Evolutionary conservation across 345 rosid genomes (phyloP).

Genomic region (thale cress (Arabidopsis thaliana)): DNA sequence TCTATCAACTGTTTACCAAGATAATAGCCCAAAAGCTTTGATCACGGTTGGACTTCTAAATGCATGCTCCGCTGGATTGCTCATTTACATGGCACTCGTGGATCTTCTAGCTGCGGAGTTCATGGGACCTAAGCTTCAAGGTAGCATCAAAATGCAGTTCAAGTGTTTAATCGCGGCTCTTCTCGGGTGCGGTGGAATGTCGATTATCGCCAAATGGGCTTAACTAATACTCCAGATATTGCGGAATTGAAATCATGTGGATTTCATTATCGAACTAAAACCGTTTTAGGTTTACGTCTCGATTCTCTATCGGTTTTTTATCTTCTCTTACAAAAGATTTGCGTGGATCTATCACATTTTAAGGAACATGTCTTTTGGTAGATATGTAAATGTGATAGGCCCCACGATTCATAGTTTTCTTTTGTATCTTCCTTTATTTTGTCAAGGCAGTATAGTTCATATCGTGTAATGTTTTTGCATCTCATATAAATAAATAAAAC

Average conservation of each 20-base stretch:
- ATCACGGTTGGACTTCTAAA: slow-evolving; percentile 69
- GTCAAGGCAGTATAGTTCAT: neutral
- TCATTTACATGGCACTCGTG: slow-evolving; percentile 83
- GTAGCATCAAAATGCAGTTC: slow-evolving; percentile 65
- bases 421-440: neutral
- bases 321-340: neutral
- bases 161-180: slow-evolving; percentile 59
- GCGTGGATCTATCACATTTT: slow-evolving; percentile 21
- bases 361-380: slow-evolving; percentile 28
- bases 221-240: slow-evolving; percentile 27
- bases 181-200: slow-evolving; percentile 76
- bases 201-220: slow-evolving; percentile 83
- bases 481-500: slow-evolving; percentile 21
- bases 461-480: slow-evolving; percentile 26
- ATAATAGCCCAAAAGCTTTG: slow-evolving; percentile 63
- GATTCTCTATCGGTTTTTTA: slow-evolving; percentile 14
- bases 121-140: slow-evolving; percentile 76
- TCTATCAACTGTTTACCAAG: slow-evolving; percentile 58
- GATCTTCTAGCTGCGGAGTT: slow-evolving; percentile 74
- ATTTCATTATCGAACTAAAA: slow-evolving; percentile 29
- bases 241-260: neutral
- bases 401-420: slow-evolving; percentile 7
- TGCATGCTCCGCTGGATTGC: slow-evolving; percentile 74
- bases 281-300: slow-evolving; percentile 37
- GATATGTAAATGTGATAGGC: slow-evolving; percentile 23